A percentile compares a stretch with the other conserved stretches of the same genome.
Conservation (phyloP, 164 flowering plant genomes). For the Protea cynaroides region DNA sequence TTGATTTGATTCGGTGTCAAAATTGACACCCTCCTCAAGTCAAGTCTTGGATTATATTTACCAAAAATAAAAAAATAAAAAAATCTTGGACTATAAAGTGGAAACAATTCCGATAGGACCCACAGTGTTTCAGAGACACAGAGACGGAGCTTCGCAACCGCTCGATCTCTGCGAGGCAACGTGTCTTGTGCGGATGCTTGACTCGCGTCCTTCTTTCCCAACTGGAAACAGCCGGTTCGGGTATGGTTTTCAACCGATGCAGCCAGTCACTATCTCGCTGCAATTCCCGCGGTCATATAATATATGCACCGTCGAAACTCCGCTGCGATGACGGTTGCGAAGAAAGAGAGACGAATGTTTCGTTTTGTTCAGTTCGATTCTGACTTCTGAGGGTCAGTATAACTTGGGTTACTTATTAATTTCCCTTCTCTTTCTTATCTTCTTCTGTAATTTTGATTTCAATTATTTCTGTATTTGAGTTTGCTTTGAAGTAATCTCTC, state of each 20-base stretch:
- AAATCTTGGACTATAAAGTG: too few relatives aligned
- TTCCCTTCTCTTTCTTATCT: not conserved
- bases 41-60: too few relatives aligned
- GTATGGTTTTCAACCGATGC: conserved; percentile 20
- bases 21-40: too few relatives aligned
- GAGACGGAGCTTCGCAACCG: too few relatives aligned
- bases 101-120: too few relatives aligned
- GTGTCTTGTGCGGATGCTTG: too few relatives aligned
- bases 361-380: conserved; percentile 1
- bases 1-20: too few relatives aligned
- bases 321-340: conserved; percentile 10
- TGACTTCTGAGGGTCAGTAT: not conserved
- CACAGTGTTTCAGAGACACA: too few relatives aligned
- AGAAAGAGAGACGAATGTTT: conserved; percentile 9
- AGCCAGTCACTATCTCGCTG: conserved; percentile 28
- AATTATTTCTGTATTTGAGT: not conserved
- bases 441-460: not conserved
- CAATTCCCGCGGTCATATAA: conserved; percentile 35
- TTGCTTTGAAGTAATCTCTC: not conserved
- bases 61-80: too few relatives aligned
- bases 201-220: too few relatives aligned
- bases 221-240: conserved; percentile 23
- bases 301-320: conserved; percentile 1
- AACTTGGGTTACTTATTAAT: not conserved
- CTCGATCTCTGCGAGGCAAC: too few relatives aligned